phyloP scores from a whole-genome alignment of 2,329 filamentous ascomycete genomes.

The Rhinocladiella mackenziei region DNA sequence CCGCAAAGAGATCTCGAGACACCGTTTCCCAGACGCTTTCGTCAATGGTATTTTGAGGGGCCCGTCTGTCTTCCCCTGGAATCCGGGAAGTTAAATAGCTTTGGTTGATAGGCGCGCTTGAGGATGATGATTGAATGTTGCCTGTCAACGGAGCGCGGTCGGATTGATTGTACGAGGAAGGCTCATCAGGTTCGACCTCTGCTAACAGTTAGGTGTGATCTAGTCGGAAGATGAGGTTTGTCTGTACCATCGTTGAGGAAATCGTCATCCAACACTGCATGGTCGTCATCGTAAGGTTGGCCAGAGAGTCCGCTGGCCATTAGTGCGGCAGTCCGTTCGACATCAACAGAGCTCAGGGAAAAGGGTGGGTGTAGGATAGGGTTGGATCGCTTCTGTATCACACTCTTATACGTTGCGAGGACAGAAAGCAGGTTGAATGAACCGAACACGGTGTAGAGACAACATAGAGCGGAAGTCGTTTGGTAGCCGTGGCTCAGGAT shows the following conservation, averaged over 20 bases:
- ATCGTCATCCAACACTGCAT: constrained; percentile 34
- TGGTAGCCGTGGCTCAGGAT: not conserved
- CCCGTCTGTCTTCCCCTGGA: constrained; percentile 85
- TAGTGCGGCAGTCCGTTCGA: constrained; percentile 29
- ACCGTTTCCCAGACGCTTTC: constrained; percentile 98
- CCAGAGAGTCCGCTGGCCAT: constrained; percentile 33
- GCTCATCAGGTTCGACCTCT: constrained; percentile 82
- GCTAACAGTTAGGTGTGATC: constrained; percentile 74
- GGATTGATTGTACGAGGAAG: constrained; percentile 63
- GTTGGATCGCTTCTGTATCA: no score
- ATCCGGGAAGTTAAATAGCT: constrained; percentile 84
- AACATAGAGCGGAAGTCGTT: not conserved
- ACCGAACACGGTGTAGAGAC: not conserved
- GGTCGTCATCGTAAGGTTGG: constrained; percentile 27
- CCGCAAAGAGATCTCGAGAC: constrained; percentile 80
- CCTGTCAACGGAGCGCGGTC: constrained; percentile 78
- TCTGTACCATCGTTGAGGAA: constrained; percentile 40
- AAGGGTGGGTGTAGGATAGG: not conserved
- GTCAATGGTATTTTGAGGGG: constrained; percentile 89
- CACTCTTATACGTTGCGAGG: no score
- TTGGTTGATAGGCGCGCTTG: constrained; percentile 59
- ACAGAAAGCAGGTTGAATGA: not conserved
- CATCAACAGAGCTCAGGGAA: no score
- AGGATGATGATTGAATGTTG: constrained; percentile 66
- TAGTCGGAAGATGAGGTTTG: constrained; percentile 51